A percentile compares a stretch with the other conserved stretches of the same genome.
Conservation (phyloP, 2,329 filamentous ascomycete genomes). For the Trichoderma sp. region DNA sequence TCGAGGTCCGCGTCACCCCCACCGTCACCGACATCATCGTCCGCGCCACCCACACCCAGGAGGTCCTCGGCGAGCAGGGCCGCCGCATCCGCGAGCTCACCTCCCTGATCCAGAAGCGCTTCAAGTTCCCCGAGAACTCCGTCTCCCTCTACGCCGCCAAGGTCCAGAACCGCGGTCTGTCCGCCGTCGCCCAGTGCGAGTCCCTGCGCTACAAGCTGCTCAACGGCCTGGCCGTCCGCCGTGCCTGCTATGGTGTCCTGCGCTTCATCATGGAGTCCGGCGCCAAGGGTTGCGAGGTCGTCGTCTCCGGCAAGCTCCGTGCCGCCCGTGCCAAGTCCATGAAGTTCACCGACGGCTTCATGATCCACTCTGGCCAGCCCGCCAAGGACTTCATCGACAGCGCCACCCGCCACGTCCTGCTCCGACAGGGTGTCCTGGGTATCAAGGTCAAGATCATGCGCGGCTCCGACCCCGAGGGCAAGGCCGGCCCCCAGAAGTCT, state of each 20-base stretch:
- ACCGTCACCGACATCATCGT: constrained; percentile 99
- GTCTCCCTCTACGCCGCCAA: constrained; percentile 99
- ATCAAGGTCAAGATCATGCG: constrained; percentile 99
- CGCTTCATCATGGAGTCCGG: constrained; percentile 99
- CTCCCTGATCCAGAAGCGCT: constrained; percentile 99
- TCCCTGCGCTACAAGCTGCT: constrained; percentile 99
- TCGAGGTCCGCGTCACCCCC: constrained; percentile 99
- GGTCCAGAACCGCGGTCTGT: constrained; percentile 99
- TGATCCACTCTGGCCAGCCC: constrained; percentile 99
- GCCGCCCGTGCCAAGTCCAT: constrained; percentile 99
- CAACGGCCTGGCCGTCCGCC: constrained; percentile 96
- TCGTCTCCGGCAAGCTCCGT: constrained; percentile 98
- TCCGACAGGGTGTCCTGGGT: constrained; percentile 98
- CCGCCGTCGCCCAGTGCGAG: constrained; percentile 99
- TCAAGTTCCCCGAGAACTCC: constrained; percentile 99
- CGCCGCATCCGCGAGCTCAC: constrained; percentile 99
- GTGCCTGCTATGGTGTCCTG: constrained; percentile 99
- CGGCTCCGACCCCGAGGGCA: constrained; percentile 98
- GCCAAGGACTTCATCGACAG: constrained; percentile 99
- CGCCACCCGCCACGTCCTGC: constrained; percentile 97
- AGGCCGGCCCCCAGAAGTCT: constrained; percentile 94
- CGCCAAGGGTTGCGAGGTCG: constrained; percentile 99
- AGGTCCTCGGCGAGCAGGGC: constrained; percentile 99
- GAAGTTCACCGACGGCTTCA: constrained; percentile 99
- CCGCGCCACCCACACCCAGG: constrained; percentile 99